Evolutionary conservation across 2,329 filamentous ascomycete species (phyloP).

Genomic region (Colletotrichum echinochloae): DNA sequence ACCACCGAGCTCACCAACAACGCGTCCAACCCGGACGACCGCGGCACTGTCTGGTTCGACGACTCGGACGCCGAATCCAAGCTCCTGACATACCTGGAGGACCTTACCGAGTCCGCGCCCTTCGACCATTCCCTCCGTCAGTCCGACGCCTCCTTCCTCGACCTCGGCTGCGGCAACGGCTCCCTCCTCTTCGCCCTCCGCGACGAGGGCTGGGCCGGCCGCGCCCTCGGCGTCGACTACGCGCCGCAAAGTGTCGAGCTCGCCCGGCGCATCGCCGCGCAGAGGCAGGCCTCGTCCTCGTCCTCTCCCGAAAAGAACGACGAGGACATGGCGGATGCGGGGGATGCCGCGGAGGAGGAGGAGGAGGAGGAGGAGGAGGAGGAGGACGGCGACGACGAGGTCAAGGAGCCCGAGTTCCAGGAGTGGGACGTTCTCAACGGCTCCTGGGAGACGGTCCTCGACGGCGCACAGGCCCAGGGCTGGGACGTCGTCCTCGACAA

Average conservation of each 20-base stretch:
- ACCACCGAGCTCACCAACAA: constrained; percentile 78
- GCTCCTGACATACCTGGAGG: constrained; percentile 75
- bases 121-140: constrained; percentile 40
- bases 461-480: constrained; percentile 56
- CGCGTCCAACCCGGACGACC: constrained; percentile 77
- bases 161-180: constrained; percentile 95
- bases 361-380: no score
- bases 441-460: constrained; percentile 50
- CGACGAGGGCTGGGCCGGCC: constrained; percentile 72
- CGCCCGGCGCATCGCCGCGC: constrained; percentile 70
- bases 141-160: constrained; percentile 72
- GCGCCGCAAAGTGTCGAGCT: constrained; percentile 79
- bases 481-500: constrained; percentile 98
- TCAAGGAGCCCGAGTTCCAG: constrained; percentile 55
- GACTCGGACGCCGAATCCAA: constrained; percentile 90
- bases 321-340: constrained; percentile 43
- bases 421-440: constrained; percentile 74
- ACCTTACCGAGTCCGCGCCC: constrained; percentile 38
- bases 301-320: constrained; percentile 37
- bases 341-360: constrained; percentile 11
- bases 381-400: constrained; percentile 12
- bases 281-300: constrained; percentile 39
- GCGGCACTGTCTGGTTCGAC: constrained; percentile 95
- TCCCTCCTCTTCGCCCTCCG: constrained; percentile 87
- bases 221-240: constrained; percentile 91